A percentile compares a stretch with the other conserved stretches of the same genome.
phyloP scores from a whole-genome alignment of 441 rosid genomes.

The Cnidoscolus chayamansa region DNA sequence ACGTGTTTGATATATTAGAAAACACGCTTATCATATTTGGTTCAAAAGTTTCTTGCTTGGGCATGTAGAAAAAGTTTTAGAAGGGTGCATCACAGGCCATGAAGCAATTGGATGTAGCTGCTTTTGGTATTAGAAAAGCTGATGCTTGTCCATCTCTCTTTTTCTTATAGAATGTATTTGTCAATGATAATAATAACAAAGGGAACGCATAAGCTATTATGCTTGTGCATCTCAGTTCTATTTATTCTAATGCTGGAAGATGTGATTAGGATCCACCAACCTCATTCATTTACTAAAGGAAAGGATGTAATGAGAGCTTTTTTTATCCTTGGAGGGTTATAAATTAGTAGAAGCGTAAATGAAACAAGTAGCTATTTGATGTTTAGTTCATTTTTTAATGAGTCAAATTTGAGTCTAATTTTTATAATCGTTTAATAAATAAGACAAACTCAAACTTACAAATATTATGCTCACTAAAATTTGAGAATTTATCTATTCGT shows the following conservation, averaged over 20 bases:
- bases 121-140: conserved; percentile 16
- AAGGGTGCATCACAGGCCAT: conserved; percentile 8
- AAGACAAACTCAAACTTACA: too few species aligned
- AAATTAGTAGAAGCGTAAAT: background rate
- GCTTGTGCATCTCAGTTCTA: conserved; percentile 11
- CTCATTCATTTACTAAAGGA: conserved; percentile 23
- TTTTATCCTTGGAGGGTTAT: conserved; percentile 17
- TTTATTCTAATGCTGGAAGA: conserved; percentile 24
- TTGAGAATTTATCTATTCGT: too few species aligned
- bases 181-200: background rate
- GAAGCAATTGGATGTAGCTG: conserved; percentile 15
- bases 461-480: too few species aligned
- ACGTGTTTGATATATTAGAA: background rate
- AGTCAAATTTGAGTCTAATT: too few species aligned
- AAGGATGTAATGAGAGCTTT: conserved; percentile 19
- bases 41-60: conserved; percentile 12
- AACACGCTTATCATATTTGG: conserved; percentile 17
- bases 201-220: conserved; percentile 8
- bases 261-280: conserved; percentile 29
- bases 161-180: conserved; percentile 12
- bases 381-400: too few species aligned
- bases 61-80: background rate
- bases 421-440: too few species aligned
- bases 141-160: background rate
- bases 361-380: too few species aligned